Conservation (phyloP, 345 rosid genomes). For the Melastoma malabathricum region DNA sequence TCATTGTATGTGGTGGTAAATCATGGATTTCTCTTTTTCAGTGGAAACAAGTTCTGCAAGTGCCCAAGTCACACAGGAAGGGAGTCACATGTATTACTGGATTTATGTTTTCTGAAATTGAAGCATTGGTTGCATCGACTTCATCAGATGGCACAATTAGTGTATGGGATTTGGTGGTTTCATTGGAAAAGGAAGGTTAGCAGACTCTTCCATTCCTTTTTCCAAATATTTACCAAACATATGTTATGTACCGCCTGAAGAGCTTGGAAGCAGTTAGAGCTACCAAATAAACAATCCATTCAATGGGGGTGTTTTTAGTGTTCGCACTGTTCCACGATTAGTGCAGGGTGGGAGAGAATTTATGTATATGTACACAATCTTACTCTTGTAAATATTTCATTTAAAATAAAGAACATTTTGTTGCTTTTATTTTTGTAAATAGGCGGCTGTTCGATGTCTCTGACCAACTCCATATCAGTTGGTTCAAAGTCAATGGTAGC, state of each 20-base stretch:
- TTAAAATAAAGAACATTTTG: not conserved
- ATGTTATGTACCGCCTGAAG: too few species aligned
- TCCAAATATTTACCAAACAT: not conserved
- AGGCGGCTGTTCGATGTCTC: slow-evolving; percentile 57
- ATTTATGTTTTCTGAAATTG: slow-evolving; percentile 44
- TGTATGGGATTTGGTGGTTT: slow-evolving; percentile 52
- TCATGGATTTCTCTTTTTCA: slow-evolving; percentile 13
- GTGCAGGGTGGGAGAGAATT: too few species aligned
- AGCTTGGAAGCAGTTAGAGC: too few species aligned
- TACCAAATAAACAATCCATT: too few species aligned
- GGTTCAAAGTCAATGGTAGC: slow-evolving; percentile 83
- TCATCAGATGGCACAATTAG: slow-evolving; percentile 71
- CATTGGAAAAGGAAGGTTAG: slow-evolving; percentile 36
- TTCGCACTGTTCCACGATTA: too few species aligned
- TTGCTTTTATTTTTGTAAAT: slow-evolving; percentile 7
- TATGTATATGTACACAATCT: too few species aligned
- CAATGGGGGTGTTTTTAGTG: too few species aligned
- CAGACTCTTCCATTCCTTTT: slow-evolving; percentile 3
- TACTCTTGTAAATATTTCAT: not conserved
- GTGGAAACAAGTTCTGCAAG: slow-evolving; percentile 62
- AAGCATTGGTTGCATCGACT: slow-evolving; percentile 60
- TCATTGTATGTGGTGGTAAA: not conserved
- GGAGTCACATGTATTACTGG: slow-evolving; percentile 77
- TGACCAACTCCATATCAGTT: slow-evolving; percentile 39
- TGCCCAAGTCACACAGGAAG: slow-evolving; percentile 74